phyloP scores from a whole-genome alignment of 768 basidiomycete genomes.

The Lactarius sp. region DNA sequence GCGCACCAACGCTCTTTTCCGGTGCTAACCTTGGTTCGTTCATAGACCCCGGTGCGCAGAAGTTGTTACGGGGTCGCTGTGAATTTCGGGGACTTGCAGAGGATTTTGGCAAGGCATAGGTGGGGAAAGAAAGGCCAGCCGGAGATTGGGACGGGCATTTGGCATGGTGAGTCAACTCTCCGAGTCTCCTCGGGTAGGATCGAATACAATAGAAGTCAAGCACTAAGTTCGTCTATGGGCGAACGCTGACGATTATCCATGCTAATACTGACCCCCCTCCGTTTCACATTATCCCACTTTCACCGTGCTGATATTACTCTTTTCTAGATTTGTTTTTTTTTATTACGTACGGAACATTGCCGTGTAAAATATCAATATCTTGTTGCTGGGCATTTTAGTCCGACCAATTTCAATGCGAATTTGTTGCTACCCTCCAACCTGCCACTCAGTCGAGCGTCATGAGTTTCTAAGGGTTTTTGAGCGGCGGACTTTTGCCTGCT shows the following conservation, averaged over 20 bases:
- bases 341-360: neutral
- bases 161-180: slow-evolving; percentile 35
- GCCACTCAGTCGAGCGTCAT: neutral
- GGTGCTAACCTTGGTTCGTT: neutral
- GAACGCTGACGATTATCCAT: slow-evolving; percentile 71
- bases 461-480: neutral
- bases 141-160: neutral
- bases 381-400: neutral
- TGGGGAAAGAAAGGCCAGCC: neutral
- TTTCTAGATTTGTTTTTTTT: neutral
- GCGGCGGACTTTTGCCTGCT: neutral
- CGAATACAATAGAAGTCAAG: slow-evolving; percentile 88
- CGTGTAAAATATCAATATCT: neutral
- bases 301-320: slow-evolving; percentile 1
- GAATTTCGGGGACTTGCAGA: neutral
- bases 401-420: neutral
- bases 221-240: slow-evolving; percentile 63
- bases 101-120: neutral
- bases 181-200: slow-evolving; percentile 38
- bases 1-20: neutral
- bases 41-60: neutral
- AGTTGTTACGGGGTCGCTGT: neutral
- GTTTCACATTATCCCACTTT: slow-evolving; percentile 28
- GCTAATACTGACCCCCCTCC: slow-evolving; percentile 70
- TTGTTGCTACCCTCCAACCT: neutral